Evolutionary conservation across 495 filamentous ascomycete genomes (phyloP).

Genomic region (Aspergillus asperescens): DNA sequence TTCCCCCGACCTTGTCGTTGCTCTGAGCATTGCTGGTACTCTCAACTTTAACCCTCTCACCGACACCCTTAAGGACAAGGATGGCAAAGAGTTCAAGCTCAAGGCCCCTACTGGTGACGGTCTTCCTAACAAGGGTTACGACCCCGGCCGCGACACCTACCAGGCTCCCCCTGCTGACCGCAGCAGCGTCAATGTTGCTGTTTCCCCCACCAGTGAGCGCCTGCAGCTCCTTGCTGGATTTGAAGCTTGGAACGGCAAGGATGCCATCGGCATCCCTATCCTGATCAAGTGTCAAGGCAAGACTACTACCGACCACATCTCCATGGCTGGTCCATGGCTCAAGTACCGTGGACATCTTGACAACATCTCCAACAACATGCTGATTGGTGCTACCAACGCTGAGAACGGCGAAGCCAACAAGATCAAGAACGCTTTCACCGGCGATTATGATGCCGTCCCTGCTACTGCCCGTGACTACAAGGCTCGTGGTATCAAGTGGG

Average conservation of each 20-base stretch:
- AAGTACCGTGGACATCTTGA: slow-evolving; percentile 99
- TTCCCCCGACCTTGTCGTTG: slow-evolving; percentile 95
- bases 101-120: slow-evolving; percentile 72
- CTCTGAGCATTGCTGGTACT: slow-evolving; percentile 82
- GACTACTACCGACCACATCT: slow-evolving; percentile 99
- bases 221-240: slow-evolving; percentile 90
- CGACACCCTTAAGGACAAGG: slow-evolving; percentile 89
- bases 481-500: slow-evolving; percentile 90
- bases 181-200: slow-evolving; percentile 63
- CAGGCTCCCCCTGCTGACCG: slow-evolving; percentile 90
- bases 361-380: slow-evolving; percentile 99
- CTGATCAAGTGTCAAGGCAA: slow-evolving; percentile 98
- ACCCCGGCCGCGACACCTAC: slow-evolving; percentile 92
- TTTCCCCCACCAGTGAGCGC: slow-evolving; percentile 86
- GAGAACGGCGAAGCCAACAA: slow-evolving; percentile 98
- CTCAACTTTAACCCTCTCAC: slow-evolving; percentile 97
- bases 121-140: slow-evolving; percentile 79
- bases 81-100: slow-evolving; percentile 94
- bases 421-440: slow-evolving; percentile 85
- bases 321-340: slow-evolving; percentile 92
- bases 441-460: slow-evolving; percentile 80
- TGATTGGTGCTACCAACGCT: slow-evolving; percentile 94
- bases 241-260: slow-evolving; percentile 89
- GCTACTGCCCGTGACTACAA: slow-evolving; percentile 98
- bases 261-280: slow-evolving; percentile 80